Evolutionary conservation across 345 rosid genomes (phyloP).

Genomic region (Rubroshorea leprosula): DNA sequence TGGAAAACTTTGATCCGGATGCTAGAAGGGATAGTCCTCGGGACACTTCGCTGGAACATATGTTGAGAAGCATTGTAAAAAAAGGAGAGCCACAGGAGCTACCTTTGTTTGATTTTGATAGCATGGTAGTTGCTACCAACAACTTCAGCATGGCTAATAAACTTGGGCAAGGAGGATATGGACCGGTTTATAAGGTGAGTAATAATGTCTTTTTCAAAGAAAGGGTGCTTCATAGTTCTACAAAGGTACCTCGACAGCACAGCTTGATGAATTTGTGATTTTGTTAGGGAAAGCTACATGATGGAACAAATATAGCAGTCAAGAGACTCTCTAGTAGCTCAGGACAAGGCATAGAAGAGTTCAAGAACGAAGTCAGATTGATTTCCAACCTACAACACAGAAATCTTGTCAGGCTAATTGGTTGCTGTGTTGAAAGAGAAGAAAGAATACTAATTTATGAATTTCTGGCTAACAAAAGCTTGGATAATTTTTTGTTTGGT

Average conservation of each 20-base stretch:
- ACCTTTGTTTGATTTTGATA: neutral
- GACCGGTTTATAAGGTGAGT: constrained; percentile 3
- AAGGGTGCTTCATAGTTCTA: neutral
- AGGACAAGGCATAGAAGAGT: constrained; percentile 16
- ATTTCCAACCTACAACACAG: constrained; percentile 21
- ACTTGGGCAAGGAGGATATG: neutral
- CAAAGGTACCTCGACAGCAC: neutral
- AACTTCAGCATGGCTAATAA: neutral
- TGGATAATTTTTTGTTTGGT: constrained; percentile 26
- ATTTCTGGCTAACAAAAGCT: constrained; percentile 25
- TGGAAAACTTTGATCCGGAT: neutral
- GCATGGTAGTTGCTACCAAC: neutral
- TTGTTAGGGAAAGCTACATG: neutral
- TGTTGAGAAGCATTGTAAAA: constrained; percentile 2
- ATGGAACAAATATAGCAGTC: constrained; percentile 22
- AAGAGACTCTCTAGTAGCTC: constrained; percentile 9
- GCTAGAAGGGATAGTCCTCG: neutral
- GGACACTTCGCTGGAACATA: neutral
- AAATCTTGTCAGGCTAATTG: constrained; percentile 24
- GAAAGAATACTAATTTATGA: constrained; percentile 26
- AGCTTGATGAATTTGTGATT: neutral
- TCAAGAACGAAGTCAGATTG: neutral
- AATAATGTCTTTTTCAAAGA: neutral
- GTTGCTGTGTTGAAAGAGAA: constrained; percentile 19
- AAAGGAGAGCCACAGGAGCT: neutral